Base-by-base conservation (phyloP, 805 yeast species). In the Starmerella bacillaris region DNA sequence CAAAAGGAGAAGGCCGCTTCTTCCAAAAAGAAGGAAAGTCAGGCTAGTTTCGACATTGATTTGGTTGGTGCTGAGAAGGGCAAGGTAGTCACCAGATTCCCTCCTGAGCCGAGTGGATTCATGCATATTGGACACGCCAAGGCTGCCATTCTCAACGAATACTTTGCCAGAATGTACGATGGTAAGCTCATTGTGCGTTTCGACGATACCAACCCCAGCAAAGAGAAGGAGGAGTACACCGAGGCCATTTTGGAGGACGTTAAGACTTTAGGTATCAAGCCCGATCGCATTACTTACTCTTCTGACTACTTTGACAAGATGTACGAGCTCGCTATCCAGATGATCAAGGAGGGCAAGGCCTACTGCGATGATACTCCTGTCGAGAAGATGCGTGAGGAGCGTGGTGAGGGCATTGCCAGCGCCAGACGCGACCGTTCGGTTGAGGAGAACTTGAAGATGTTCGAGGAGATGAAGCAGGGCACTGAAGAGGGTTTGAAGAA, bases 61-160 rank as follows among this genome's bases (percentile, higher is more conserved):
- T 70, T 89, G 46, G 78, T 78, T 40, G 92, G 74, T 55, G 99
- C 99, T 39, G 73, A 69, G 51, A 73, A 77, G 38, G 99, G 99
- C 45, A 65, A 84, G 60, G 99, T 89, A 38, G 96, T 92, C 36
- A 92, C 98, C 36, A 78, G 99, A 63, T 89, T 89, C 73, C 98
- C 94, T 35, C 99, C 99, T 45, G 99, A 89, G 65, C 99, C 99
- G 41, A 79, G 93, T 62, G 99, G 99, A 63, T 89, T 84, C 60
- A 69, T 89, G 60, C 99, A 89, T 61, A 89, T 89, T 61, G 99
- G 99, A 48, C 99, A 89, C 56, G 98, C 94, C 41, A 89, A 89
- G 61, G 98, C 98, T 42, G 99, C 99, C 37, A 67, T 89, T 39
- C 69, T 89, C 56, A 89, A 89, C 64, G 89, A 89, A 61, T 86